Evolutionary conservation across 176 grass and related monocot species (phyloP).

Genomic region (Tuctoria greenei): DNA sequence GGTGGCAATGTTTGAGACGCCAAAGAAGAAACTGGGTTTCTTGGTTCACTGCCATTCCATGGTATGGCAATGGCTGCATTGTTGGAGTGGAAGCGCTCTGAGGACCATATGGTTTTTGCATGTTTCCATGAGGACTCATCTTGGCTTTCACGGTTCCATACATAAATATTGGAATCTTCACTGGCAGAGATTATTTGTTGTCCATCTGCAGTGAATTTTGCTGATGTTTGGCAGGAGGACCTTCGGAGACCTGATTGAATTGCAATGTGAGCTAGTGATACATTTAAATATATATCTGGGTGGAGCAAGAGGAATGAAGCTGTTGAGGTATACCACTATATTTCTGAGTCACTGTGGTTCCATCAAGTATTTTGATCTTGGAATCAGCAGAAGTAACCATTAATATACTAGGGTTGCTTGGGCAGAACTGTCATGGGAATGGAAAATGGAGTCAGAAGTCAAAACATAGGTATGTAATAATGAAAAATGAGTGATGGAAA

Average conservation of each 20-base stretch:
- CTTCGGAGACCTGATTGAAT: constrained; percentile 59
- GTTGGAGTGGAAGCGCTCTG: constrained; percentile 65
- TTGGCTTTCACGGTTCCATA: constrained; percentile 68
- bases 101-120: constrained; percentile 69
- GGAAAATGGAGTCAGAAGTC: constrained; percentile 37
- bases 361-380: constrained; percentile 78
- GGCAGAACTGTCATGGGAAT: constrained; percentile 65
- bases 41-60: constrained; percentile 62
- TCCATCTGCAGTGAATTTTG: constrained; percentile 73
- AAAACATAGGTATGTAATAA: constrained; percentile 34
- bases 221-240: constrained; percentile 53
- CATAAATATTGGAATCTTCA: constrained; percentile 78
- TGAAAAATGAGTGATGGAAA: constrained; percentile 9
- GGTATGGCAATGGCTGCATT: constrained; percentile 67
- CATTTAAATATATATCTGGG: constrained; percentile 5
- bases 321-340: constrained; percentile 70
- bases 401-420: constrained; percentile 56
- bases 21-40: constrained; percentile 25
- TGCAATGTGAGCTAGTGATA: constrained; percentile 24
- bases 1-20: constrained; percentile 36
- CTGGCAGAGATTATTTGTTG: constrained; percentile 69
- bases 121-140: constrained; percentile 48
- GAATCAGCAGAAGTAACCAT: constrained; percentile 92
- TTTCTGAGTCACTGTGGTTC: constrained; percentile 63
- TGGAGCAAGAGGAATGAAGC: constrained; percentile 13